Evolutionary conservation across 2,329 filamentous ascomycete genomes (phyloP).

Genomic region (Neodidymelliopsis sp.): DNA sequence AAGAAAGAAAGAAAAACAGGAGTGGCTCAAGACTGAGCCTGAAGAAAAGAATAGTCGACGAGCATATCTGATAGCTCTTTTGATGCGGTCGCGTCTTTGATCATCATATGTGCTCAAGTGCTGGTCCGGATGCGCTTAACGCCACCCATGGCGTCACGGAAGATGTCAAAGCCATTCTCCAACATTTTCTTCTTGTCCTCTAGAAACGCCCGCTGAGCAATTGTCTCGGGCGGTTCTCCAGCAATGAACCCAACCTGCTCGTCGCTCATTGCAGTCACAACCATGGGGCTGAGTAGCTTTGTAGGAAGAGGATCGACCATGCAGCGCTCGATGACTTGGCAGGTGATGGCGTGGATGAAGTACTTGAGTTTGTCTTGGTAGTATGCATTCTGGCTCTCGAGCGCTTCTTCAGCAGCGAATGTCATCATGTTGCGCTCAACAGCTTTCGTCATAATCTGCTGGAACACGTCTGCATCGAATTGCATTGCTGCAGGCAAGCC

Average conservation of each 20-base stretch:
- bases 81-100: too few species aligned
- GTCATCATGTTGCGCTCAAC: slow-evolving; percentile 44
- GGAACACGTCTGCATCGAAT: background rate
- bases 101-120: background rate
- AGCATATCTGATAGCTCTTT: too few species aligned
- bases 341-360: slow-evolving; percentile 46
- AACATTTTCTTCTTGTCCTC: slow-evolving; percentile 42
- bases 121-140: background rate
- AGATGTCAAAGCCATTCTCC: slow-evolving; percentile 46
- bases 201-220: slow-evolving; percentile 35
- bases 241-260: slow-evolving; percentile 45
- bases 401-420: slow-evolving; percentile 45
- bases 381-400: slow-evolving; percentile 46
- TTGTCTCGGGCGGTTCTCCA: slow-evolving; percentile 43
- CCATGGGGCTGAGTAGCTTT: slow-evolving; percentile 40
- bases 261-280: slow-evolving; percentile 43
- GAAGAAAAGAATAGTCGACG: too few species aligned
- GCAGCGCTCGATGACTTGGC: slow-evolving; percentile 51
- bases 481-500: background rate
- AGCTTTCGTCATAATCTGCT: background rate
- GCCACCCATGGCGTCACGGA: slow-evolving; percentile 39
- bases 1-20: too few species aligned
- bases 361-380: slow-evolving; percentile 51
- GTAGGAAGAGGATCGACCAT: slow-evolving; percentile 41
- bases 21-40: too few species aligned